A percentile compares a stretch with the other conserved stretches of the same genome.
These are phyloP conservation scores for Benincasa hispida DNA, from an alignment of 306 rosid species.

Conservation along the genomic window DNA sequence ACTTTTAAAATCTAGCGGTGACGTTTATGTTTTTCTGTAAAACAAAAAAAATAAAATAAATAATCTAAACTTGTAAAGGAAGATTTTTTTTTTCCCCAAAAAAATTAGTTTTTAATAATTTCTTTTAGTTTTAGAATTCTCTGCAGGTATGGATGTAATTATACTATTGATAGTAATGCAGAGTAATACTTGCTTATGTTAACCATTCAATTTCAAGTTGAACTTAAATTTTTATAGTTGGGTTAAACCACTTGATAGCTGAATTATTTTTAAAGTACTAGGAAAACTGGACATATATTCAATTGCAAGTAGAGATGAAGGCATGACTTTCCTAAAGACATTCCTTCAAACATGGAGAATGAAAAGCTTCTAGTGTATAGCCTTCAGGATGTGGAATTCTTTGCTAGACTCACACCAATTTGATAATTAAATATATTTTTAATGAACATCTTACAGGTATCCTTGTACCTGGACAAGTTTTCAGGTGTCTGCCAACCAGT, in stretches of 20 bases:
- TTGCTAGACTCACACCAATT: not conserved
- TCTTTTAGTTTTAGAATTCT: not conserved
- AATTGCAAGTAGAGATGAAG: not conserved
- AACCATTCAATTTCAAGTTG: not conserved
- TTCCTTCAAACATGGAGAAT: not conserved
- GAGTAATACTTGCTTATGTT: not conserved
- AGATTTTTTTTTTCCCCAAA: not conserved
- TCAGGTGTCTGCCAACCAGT: slow-evolving; percentile 90
- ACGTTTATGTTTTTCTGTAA: not conserved
- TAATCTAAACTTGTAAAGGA: not conserved
- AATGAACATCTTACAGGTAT: slow-evolving; percentile 48
- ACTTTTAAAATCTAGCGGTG: not conserved
- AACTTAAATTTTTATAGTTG: not conserved
- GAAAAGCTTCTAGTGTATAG: not conserved
- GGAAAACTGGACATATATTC: not conserved
- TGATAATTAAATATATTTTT: not conserved
- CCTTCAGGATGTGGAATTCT: not conserved
- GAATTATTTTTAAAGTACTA: not conserved
- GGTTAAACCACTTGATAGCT: not conserved
- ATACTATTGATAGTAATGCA: not conserved
- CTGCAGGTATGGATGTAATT: not conserved
- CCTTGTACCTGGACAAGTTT: slow-evolving; percentile 89
- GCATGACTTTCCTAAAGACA: not conserved
- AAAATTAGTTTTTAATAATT: not conserved
- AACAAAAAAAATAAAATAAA: too few species aligned